phyloP scores from a whole-genome alignment of 164 flowering plant genomes.

The Nelumbo lutea region DNA sequence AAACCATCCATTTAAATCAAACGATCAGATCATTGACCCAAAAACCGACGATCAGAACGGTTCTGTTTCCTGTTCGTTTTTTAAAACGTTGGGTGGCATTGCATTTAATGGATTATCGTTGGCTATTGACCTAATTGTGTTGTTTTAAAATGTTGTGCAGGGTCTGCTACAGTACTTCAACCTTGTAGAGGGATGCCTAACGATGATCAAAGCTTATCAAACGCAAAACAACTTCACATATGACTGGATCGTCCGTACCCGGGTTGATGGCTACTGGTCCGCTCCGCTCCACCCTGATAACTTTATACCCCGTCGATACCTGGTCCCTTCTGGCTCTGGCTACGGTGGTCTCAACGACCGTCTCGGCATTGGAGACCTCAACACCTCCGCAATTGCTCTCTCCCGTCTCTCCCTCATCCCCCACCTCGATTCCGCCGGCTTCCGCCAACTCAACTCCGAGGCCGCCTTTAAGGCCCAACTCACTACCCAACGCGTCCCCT shows the following conservation, averaged over 20 bases:
- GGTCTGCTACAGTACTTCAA: conserved; percentile 83
- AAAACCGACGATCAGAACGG: too few relatives aligned
- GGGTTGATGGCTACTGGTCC: conserved; percentile 91
- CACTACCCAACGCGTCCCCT: conserved; percentile 33
- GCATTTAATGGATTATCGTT: too few relatives aligned
- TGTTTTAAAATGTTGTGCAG: conserved; percentile 28
- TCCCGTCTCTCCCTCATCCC: conserved; percentile 85
- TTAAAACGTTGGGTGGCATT: too few relatives aligned
- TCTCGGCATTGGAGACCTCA: conserved; percentile 72
- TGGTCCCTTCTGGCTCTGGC: conserved; percentile 75
- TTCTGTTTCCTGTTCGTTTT: too few relatives aligned
- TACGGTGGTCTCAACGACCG: conserved; percentile 92
- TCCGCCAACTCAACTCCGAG: conserved; percentile 76
- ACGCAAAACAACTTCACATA: conserved; percentile 53
- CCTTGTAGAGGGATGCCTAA: conserved; percentile 85
- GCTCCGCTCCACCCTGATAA: conserved; percentile 48
- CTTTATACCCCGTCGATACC: conserved; percentile 52
- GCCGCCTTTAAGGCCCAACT: conserved; percentile 82
- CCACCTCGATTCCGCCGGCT: conserved; percentile 52
- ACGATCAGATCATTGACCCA: too few relatives aligned
- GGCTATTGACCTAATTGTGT: too few relatives aligned
- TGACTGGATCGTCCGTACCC: conserved; percentile 90
- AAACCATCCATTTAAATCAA: too few relatives aligned
- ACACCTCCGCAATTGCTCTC: conserved; percentile 65
- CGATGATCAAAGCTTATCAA: conserved; percentile 54